Percentiles rank a stretch among this genome's conserved stretches.
These are phyloP conservation scores for Pestalotiopsis sp. DNA, from an alignment of 2,329 filamentous ascomycete genomes.

Conservation along the genomic window DNA sequence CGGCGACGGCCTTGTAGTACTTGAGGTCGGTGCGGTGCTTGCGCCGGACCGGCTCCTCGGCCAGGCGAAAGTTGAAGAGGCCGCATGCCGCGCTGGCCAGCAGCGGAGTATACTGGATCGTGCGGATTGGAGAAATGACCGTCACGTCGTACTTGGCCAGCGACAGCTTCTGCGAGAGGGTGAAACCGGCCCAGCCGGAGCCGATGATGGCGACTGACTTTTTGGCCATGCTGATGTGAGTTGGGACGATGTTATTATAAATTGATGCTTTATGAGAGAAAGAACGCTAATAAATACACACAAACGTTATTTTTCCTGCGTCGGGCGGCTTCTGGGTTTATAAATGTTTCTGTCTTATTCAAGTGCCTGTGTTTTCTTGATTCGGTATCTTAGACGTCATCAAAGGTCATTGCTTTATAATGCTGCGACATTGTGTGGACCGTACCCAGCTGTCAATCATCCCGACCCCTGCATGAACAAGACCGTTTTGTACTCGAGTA, in stretches of 20 bases:
- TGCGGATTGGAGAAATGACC: constrained; percentile 43
- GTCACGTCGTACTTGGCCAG: constrained; percentile 39
- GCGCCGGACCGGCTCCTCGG: constrained; percentile 44
- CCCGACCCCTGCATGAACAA: not conserved
- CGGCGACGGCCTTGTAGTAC: constrained; percentile 43
- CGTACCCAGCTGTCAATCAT: not conserved
- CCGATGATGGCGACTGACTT: constrained; percentile 33
- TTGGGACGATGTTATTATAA: too few relatives aligned
- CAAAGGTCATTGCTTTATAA: constrained; percentile 4
- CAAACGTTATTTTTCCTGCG: too few relatives aligned
- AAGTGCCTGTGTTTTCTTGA: not conserved
- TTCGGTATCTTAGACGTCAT: constrained; percentile 5
- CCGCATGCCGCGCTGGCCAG: constrained; percentile 46
- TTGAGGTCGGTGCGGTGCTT: constrained; percentile 29
- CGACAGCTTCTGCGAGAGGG: constrained; percentile 36
- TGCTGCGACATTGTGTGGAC: not conserved
- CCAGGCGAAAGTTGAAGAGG: constrained; percentile 45
- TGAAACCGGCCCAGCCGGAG: constrained; percentile 43
- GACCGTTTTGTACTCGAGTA: not conserved
- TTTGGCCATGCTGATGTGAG: constrained; percentile 15
- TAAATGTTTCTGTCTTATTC: not conserved
- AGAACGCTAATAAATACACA: too few relatives aligned
- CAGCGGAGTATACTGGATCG: constrained; percentile 45
- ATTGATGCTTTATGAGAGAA: too few relatives aligned
- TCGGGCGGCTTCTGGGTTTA: not conserved